Conservation (phyloP, 1,284 basidiomycete species). For the Cutaneotrichosporon arboriforme region DNA sequence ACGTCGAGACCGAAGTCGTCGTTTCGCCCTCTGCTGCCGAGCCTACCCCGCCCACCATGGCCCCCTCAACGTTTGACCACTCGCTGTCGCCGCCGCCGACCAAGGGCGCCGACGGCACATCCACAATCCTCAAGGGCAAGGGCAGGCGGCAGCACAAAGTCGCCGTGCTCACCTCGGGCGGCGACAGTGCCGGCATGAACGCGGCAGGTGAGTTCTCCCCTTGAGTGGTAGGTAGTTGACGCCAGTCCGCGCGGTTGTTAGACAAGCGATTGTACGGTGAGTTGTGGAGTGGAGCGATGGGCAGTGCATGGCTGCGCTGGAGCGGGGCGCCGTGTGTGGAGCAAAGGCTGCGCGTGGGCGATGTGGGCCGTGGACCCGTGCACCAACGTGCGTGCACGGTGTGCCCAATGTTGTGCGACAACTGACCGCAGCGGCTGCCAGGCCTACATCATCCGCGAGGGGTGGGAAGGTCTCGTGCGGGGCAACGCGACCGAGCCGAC, state of each 20-base stretch:
- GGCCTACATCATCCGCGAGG: slow-evolving; percentile 89
- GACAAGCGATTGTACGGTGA: slow-evolving; percentile 79
- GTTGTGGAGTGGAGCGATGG: slow-evolving; percentile 33
- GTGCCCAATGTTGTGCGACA: too few species aligned
- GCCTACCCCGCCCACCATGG: too few species aligned
- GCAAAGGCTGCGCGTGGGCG: too few species aligned
- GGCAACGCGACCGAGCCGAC: slow-evolving; percentile 51
- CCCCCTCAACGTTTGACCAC: neutral
- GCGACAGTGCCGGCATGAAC: slow-evolving; percentile 97
- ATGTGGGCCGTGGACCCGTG: too few species aligned
- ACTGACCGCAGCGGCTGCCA: slow-evolving; percentile 68
- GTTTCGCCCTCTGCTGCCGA: too few species aligned
- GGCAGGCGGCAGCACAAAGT: slow-evolving; percentile 49
- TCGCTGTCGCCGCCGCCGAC: neutral
- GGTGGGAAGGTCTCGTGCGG: slow-evolving; percentile 83
- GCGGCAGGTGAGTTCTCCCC: slow-evolving; percentile 55
- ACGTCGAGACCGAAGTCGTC: too few species aligned
- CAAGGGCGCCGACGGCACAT: neutral
- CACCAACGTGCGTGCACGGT: neutral
- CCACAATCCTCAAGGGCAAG: neutral
- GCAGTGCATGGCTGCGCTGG: too few species aligned
- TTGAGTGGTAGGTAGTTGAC: slow-evolving; percentile 3
- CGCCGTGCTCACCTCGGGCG: slow-evolving; percentile 92
- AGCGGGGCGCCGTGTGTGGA: too few species aligned
- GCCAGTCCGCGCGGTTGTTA: slow-evolving; percentile 76